Base-by-base conservation (phyloP, 1,284 basidiomycete genomes). In the Lentinus polychrous region DNA sequence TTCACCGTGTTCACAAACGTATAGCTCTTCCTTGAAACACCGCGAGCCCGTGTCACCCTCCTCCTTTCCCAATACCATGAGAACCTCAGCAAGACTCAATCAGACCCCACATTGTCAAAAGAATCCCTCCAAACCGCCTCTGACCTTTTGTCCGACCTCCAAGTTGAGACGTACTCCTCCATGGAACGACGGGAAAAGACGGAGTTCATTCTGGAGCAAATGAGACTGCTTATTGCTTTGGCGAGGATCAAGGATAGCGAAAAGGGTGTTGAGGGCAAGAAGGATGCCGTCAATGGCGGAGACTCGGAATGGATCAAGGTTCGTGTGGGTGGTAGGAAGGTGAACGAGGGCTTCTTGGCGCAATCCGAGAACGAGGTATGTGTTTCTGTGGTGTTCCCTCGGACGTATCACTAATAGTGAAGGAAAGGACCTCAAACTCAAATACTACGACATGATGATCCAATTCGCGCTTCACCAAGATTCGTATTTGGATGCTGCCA, bases 171-270 rank as follows among this genome's bases (percentile, higher is more conserved):
- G 2, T 99, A 98, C 64, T 96, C 94, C 20, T 93, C 90, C 11
- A 98, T 99, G 95, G 92, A 97, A 57, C 83, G 94, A 54, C 74
- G 91, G 59, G 96, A 99, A 69, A 99, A 99, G 76, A 96, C 92
- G 8, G 93, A 98, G 63, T 98, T 99, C 62, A 91, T 99, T 57
- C 73, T 99, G 37, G 95, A 99, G 68, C 96, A 99, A 67, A 99
- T 99, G 94, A 79, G 96, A 46, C 68, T 99, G 45, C 66, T 91
- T 58, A 79, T 87, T 43, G 72, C 77, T 27, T 78, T 91, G 22
- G 87, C 88, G 22, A 74, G 78, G 43, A 67, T 78, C 56, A 91
- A 90, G 66, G 87, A 90, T 55, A 67, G 60, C 8, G 73, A 75
- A 46, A 74, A 75, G 12, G 65, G 60, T 1, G 75, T 79, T 55